Base-by-base conservation (phyloP, 2,329 filamentous ascomycete genomes). In the Diaporthe caulivora region DNA sequence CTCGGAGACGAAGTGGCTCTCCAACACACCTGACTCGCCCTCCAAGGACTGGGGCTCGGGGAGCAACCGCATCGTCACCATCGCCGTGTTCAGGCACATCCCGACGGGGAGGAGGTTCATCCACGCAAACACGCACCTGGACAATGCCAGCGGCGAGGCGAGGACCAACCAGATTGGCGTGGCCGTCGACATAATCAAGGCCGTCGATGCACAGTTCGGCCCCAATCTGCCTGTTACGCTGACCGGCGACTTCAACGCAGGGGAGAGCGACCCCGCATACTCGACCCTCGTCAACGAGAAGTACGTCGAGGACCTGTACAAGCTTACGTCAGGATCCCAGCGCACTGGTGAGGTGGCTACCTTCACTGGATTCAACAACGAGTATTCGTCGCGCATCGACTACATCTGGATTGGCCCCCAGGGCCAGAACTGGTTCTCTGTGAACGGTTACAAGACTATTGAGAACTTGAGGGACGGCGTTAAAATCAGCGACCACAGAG, bases 1-100 rank as follows among this genome's bases (percentile, higher is more conserved):
- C 21, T 89, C 83, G 80, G 82, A 89, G 70, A 91, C 89, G 0
- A 83, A 89, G 37, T 93, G 92, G 92, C 82, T 94, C 5, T 91
- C 87, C 9, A 82, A 87, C 74, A 93, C 90, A 3, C 92, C 90
- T 0, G 81, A 85, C 26, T 80, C 78, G 31, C 90, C 88, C 0
- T 89, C 86, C 0, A 90, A 87, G 76, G 89, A 90, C 51, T 93
- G 92, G 92, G 83, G 82, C 73, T 84, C 84, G n/a, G 80, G 78
- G 2, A 77, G 76, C 58, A 82, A 83, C 7, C 82, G 89, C 2
- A 85, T 90, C 69, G 79, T 89, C 3, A 89, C 87, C 0, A 79
- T 87, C 10, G 87, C 84, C 9, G 79, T 81, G 0, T 88, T 89
- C 75, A 76, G 81, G 71, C 85, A 89, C 78, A 75, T 75, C 17